These are phyloP conservation scores for Aspergillus cristatus DNA, from an alignment of 495 filamentous ascomycete genomes.

Conservation along the genomic window DNA sequence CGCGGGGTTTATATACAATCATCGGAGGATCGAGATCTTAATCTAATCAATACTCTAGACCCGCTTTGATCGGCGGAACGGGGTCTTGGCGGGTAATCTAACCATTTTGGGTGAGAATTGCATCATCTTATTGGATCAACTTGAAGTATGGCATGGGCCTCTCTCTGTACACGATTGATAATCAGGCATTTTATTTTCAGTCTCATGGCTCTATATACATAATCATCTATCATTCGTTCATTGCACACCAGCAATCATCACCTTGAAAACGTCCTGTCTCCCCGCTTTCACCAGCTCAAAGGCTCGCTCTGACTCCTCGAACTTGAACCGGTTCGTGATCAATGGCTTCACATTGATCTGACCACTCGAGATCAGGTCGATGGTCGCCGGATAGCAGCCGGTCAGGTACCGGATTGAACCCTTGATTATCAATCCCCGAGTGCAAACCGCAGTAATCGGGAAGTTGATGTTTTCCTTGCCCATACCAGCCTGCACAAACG, in stretches of 20 bases:
- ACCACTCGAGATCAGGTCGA: constrained; percentile 56
- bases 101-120: too few relatives aligned
- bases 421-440: constrained; percentile 67
- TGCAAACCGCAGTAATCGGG: constrained; percentile 70
- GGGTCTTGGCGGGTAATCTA: too few relatives aligned
- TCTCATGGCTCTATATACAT: too few relatives aligned
- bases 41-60: too few relatives aligned
- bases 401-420: constrained; percentile 71
- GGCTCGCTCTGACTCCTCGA: constrained; percentile 64
- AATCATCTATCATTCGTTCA: background rate
- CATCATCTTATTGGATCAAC: too few relatives aligned
- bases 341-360: constrained; percentile 62
- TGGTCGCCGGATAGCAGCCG: constrained; percentile 66
- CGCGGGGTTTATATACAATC: too few relatives aligned
- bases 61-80: too few relatives aligned
- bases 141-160: too few relatives aligned
- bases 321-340: constrained; percentile 57
- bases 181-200: too few relatives aligned
- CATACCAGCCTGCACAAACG: constrained; percentile 79
- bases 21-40: too few relatives aligned
- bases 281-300: constrained; percentile 69
- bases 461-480: constrained; percentile 65
- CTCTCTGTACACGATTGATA: too few relatives aligned
- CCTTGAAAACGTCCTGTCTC: constrained; percentile 4
- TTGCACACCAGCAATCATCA: constrained; percentile 5